Percentiles rank a stretch among this genome's conserved stretches.
phyloP scores from a whole-genome alignment of 176 grass and related monocot species.

The Guadua angustifolia region DNA sequence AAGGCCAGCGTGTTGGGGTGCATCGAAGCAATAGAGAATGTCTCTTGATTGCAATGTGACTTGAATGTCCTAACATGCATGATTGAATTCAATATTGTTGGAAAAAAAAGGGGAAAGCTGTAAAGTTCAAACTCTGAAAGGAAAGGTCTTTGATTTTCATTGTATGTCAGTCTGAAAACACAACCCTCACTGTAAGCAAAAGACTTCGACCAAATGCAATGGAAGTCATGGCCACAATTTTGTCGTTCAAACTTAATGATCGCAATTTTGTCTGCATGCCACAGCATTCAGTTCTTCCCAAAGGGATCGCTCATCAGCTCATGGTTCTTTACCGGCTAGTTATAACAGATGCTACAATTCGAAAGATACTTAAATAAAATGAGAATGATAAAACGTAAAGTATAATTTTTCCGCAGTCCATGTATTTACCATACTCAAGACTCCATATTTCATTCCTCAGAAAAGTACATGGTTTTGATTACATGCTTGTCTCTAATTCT shows the following conservation, averaged over 20 bases:
- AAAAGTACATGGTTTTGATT: not conserved
- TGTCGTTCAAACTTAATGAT: not conserved
- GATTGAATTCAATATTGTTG: not conserved
- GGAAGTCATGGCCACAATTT: not conserved
- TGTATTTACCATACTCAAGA: not conserved
- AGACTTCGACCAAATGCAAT: not conserved
- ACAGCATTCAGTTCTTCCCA: not conserved
- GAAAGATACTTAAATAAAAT: not conserved
- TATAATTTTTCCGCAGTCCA: not conserved
- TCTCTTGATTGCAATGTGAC: constrained; percentile 45
- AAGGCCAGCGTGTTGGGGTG: constrained; percentile 77
- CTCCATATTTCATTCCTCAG: no score
- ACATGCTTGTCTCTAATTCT: constrained; percentile 35
- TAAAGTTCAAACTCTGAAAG: not conserved
- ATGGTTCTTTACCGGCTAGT: not conserved
- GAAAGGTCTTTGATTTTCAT: not conserved
- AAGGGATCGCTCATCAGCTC: not conserved
- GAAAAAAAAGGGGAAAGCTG: no score
- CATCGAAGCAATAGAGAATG: constrained; percentile 87
- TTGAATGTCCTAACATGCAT: not conserved
- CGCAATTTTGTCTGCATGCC: not conserved
- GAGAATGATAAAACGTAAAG: not conserved
- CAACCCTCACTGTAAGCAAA: no score
- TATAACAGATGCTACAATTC: not conserved
- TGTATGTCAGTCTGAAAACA: no score